Evolutionary conservation across 345 rosid genomes (phyloP).

Genomic region (Hibiscus mutabilis): DNA sequence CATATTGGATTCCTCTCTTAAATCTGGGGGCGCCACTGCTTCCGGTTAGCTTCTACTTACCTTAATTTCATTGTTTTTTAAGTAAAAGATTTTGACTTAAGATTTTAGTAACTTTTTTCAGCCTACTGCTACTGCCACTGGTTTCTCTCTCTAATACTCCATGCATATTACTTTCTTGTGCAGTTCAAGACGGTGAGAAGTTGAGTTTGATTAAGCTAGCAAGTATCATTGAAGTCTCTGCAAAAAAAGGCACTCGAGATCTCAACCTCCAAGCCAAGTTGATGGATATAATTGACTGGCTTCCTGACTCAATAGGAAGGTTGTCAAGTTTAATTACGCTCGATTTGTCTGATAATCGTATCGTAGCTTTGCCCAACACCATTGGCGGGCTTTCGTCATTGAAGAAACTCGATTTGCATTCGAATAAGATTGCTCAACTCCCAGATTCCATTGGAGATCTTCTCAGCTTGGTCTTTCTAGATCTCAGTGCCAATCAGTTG

Average conservation of each 20-base stretch:
- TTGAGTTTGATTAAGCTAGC: conserved; percentile 87
- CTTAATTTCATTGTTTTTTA: not conserved
- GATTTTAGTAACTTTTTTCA: not conserved
- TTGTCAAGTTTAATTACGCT: conserved; percentile 54
- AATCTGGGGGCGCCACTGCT: conserved; percentile 23
- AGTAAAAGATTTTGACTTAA: not conserved
- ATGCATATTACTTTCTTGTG: conserved; percentile 7
- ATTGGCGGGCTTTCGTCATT: conserved; percentile 76
- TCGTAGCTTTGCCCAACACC: conserved; percentile 52
- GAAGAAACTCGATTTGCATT: conserved; percentile 66
- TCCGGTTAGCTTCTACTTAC: conserved; percentile 36
- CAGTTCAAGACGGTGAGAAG: conserved; percentile 71
- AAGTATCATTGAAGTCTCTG: conserved; percentile 74
- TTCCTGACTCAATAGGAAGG: conserved; percentile 90
- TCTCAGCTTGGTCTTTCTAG: conserved; percentile 48
- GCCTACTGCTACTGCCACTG: not conserved
- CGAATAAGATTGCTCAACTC: conserved; percentile 61
- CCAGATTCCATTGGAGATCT: conserved; percentile 80
- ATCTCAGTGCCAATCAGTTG: conserved; percentile 74
- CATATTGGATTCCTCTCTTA: conserved; percentile 53
- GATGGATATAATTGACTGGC: conserved; percentile 88
- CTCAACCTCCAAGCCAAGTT: conserved; percentile 74
- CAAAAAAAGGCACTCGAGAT: conserved; percentile 75
- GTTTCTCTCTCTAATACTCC: not conserved
- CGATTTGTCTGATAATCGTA: conserved; percentile 80